phyloP scores from a whole-genome alignment of 352 stramenopile species.

The Phytophthora macrochlamydospora region DNA sequence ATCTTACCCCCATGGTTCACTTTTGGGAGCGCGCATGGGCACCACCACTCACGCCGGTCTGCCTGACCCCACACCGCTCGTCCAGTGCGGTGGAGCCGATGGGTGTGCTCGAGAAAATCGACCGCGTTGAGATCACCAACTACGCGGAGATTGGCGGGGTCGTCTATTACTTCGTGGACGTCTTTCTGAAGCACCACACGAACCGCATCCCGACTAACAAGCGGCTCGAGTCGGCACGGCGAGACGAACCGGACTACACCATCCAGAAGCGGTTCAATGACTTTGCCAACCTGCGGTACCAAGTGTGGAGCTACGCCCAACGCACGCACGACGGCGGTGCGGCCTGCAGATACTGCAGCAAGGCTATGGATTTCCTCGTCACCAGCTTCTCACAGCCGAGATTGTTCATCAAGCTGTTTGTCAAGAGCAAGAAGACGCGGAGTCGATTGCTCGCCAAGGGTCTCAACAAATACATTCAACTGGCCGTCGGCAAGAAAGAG shows the following conservation, averaged over 20 bases:
- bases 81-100: slow-evolving; percentile 44
- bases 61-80: slow-evolving; percentile 40
- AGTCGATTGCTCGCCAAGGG: slow-evolving; percentile 36
- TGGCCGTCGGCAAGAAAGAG: slow-evolving; percentile 32
- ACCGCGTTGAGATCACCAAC: slow-evolving; percentile 48
- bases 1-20: slow-evolving; percentile 22
- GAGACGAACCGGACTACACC: slow-evolving; percentile 34
- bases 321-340: slow-evolving; percentile 13
- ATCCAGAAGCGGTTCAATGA: slow-evolving; percentile 40
- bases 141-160: slow-evolving; percentile 43
- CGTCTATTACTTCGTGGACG: slow-evolving; percentile 53
- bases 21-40: slow-evolving; percentile 38
- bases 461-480: slow-evolving; percentile 37
- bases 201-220: slow-evolving; percentile 29
- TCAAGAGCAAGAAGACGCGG: slow-evolving; percentile 31
- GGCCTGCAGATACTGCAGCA: slow-evolving; percentile 38
- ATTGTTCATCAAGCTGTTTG: slow-evolving; percentile 41
- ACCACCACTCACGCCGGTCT: slow-evolving; percentile 41
- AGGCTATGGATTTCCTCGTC: slow-evolving; percentile 50
- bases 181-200: slow-evolving; percentile 52
- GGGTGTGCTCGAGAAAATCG: slow-evolving; percentile 44
- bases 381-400: slow-evolving; percentile 42
- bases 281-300: slow-evolving; percentile 38
- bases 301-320: slow-evolving; percentile 35
- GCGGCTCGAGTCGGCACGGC: slow-evolving; percentile 9